Evolutionary conservation across 257 asterid species (phyloP), one percentile per base, ranked within the genome.

Genomic region (Solanum okadae): DNA sequence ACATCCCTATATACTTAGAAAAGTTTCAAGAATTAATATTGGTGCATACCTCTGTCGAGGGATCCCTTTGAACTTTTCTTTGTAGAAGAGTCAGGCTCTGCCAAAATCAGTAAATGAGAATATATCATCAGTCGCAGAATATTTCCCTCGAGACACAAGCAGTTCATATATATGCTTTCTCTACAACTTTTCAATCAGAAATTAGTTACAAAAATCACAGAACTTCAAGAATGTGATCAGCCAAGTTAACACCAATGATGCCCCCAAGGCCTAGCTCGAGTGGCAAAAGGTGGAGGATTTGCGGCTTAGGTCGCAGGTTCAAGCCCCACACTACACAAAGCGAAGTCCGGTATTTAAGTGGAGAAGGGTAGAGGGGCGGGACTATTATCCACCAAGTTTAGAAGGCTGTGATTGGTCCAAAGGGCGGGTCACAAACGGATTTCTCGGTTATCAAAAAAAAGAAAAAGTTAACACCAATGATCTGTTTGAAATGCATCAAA

Each of bases 31-130:
- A 68, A n/a, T 84, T 35, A 79, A 37, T 6, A 87, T 89, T 7
- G 89, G 90, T 52, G 49, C 87, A 3, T 70, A 95, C 98, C 98
- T 95, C 98, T 91, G 82, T 95, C 98, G 65, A 92, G 93, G 40
- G 98, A 95, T 73, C 96, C 95, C 85, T 93, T 94, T 59, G 95
- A 87, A 89, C 86, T 86, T 86, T 91, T 94, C 92, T 87, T 93
- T 42, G 71, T 90, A 16, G 87, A 87, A 29, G 94, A 90, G 52
- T 91, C 96, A 44, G 87, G 88, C 85, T 87, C 95, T 94, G 93
- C 87, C 71, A 59, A 89, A 89, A 75, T 49, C 52, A 22, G 46
- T 27, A 82, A 87, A 88, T 10, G 10, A 46, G 40, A 46, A 81
- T 10, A 46, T 5, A 14, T 27, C 42, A 81, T 81, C 16, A 81